Evolutionary conservation across 352 stramenopile genomes (phyloP).

Genomic region (Phytophthora rubi): DNA sequence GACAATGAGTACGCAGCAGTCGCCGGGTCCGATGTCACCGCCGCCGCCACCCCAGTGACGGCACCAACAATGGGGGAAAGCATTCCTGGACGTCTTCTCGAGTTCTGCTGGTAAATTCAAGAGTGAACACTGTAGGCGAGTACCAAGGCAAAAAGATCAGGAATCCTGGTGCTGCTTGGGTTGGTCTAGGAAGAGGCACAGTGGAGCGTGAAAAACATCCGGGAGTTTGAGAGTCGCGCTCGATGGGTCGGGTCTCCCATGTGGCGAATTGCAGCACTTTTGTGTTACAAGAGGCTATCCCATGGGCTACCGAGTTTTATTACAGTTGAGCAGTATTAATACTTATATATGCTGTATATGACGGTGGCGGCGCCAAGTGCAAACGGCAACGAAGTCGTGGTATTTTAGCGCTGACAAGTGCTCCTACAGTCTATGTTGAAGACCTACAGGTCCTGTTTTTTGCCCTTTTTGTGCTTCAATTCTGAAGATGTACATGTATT

Average conservation of each 20-base stretch:
- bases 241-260: neutral
- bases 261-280: neutral
- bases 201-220: conserved; percentile 1
- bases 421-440: neutral
- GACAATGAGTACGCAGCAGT: conserved; percentile 11
- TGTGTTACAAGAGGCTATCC: conserved; percentile 12
- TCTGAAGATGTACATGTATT: neutral
- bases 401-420: neutral
- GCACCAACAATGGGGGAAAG: conserved; percentile 1
- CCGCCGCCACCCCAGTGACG: conserved; percentile 9
- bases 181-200: neutral
- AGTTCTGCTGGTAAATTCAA: conserved; percentile 9
- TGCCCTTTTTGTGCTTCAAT: neutral
- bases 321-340: neutral
- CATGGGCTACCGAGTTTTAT: conserved; percentile 5
- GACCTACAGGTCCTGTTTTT: neutral
- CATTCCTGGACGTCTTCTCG: conserved; percentile 12
- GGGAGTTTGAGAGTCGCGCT: conserved; percentile 1
- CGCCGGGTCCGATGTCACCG: conserved; percentile 5
- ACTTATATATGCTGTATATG: neutral
- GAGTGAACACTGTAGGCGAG: conserved; percentile 7
- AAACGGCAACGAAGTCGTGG: neutral
- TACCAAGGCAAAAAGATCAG: conserved; percentile 5
- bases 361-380: conserved; percentile 8
- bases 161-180: neutral